Evolutionary conservation across 495 filamentous ascomycete genomes (phyloP).

Genomic region (Aspergillus steynii): DNA sequence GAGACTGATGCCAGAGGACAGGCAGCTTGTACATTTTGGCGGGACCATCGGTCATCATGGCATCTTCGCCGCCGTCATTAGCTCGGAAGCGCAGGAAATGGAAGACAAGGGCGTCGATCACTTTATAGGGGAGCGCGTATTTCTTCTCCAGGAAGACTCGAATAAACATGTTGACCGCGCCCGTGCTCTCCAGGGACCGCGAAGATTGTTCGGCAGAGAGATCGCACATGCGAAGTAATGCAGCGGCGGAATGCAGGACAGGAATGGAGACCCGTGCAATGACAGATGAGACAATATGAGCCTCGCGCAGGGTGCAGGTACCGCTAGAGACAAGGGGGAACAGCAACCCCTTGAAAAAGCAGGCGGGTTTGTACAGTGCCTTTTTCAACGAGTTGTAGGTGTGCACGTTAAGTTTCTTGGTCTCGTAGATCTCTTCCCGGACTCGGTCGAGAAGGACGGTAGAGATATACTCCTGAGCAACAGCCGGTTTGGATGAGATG

Average conservation of each 20-base stretch:
- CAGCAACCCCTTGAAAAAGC: constrained; percentile 95
- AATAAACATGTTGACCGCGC: constrained; percentile 90
- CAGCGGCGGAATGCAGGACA: constrained; percentile 88
- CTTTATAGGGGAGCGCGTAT: constrained; percentile 93
- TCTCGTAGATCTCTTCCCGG: constrained; percentile 82
- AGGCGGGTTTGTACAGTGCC: constrained; percentile 89
- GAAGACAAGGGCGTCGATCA: constrained; percentile 91
- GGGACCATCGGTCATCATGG: constrained; percentile 42
- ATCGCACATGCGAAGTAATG: constrained; percentile 87
- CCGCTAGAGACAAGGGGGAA: constrained; percentile 80
- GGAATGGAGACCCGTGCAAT: constrained; percentile 78
- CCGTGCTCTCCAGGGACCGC: constrained; percentile 71
- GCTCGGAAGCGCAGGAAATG: constrained; percentile 89
- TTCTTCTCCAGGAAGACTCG: constrained; percentile 91
- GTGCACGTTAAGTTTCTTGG: constrained; percentile 92
- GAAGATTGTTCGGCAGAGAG: constrained; percentile 85
- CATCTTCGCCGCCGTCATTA: constrained; percentile 47
- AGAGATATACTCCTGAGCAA: constrained; percentile 78
- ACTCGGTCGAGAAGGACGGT: constrained; percentile 83
- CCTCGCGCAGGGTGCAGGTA: constrained; percentile 86
- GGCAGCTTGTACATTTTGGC: constrained; percentile 64
- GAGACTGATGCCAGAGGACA: constrained; percentile 86
- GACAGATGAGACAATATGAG: constrained; percentile 83
- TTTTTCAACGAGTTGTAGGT: constrained; percentile 92
- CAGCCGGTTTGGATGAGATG: constrained; percentile 71